Evolutionary conservation across 345 rosid species (phyloP), one percentile per base, ranked within the genome.

Genomic region (Lepidium aucheri): DNA sequence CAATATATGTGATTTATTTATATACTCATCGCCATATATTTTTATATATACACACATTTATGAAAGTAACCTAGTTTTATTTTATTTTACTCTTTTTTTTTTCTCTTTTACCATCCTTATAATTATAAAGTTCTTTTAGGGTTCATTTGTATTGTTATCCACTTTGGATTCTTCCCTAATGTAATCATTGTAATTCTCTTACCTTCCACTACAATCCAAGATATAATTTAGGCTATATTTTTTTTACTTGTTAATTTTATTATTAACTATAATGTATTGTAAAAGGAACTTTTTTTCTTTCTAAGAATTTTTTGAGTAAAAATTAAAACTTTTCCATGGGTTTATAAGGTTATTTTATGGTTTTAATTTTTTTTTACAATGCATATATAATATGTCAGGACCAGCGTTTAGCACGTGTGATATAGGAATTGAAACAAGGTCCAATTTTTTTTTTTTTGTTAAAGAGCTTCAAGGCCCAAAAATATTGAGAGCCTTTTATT

Each of bases 21-120:
- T 60, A 60, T 70, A 45, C 61, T 62, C 69, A 53, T 70, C 68
- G 53, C 15, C 63, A 62, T 44, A 14, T 47, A 22, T 20, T 47
- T 33, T 2, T 49, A 18, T 30, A 68, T 47, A 41, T 39, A 68
- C 33, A 44, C 52, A 30, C 52, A 50, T 33, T 53, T 43, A 43
- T 44, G 18, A 45, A 44, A 35, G 10, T 43, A 34, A 52, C 38
- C 6, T 61, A 13, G 32, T 20, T 14, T 6, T 50, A 13, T 8
- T 15, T 24, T 32, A 35, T n/a, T n/a, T n/a, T n/a, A n/a, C n/a
- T 20, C 2, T 20, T 20, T 28, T 52, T 45, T 35, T 14, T 30
- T 8, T 57, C 0, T 22, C 12, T 18, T 61, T 43, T 35, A 39
- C 35, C 28, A 0, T 24, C 16, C 2, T 15, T 28, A 9, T 50